A percentile compares a stretch with the other conserved stretches of the same genome.
These are phyloP conservation scores for Teratosphaeria gauchensis DNA, from an alignment of 2,329 filamentous ascomycete species.

Conservation along the genomic window DNA sequence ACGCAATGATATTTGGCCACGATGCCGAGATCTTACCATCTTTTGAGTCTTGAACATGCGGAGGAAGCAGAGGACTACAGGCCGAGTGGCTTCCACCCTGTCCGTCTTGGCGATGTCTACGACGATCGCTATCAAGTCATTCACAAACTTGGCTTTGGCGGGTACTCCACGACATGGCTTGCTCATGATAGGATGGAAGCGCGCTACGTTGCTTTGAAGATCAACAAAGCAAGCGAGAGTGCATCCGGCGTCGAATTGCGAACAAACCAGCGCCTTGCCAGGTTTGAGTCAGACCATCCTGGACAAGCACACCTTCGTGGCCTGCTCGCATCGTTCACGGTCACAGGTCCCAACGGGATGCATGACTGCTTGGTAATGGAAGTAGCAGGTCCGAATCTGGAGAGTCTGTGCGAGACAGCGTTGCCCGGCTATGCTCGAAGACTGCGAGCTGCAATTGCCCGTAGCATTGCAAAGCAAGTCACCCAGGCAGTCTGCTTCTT, in stretches of 20 bases:
- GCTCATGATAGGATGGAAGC: slow-evolving; percentile 1
- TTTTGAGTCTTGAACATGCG: too few relatives aligned
- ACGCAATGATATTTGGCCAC: too few relatives aligned
- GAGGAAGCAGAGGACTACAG: too few relatives aligned
- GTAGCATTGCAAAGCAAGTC: background rate
- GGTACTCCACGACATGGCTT: slow-evolving; percentile 29
- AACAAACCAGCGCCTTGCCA: background rate
- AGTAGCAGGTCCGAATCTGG: slow-evolving; percentile 5
- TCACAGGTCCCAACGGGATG: slow-evolving; percentile 10
- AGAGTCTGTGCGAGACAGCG: background rate
- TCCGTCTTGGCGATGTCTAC: background rate
- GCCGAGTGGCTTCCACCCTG: too few relatives aligned
- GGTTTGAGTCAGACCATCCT: background rate
- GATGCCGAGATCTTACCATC: too few relatives aligned
- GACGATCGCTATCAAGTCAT: slow-evolving; percentile 1
- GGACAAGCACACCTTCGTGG: slow-evolving; percentile 1
- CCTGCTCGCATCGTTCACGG: slow-evolving; percentile 9
- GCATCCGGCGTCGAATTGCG: background rate
- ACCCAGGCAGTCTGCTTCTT: slow-evolving; percentile 2
- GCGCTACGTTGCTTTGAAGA: slow-evolving; percentile 6
- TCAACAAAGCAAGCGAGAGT: slow-evolving; percentile 3
- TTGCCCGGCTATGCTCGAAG: slow-evolving; percentile 1
- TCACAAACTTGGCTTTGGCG: slow-evolving; percentile 27
- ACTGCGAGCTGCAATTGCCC: background rate
- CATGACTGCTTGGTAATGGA: slow-evolving; percentile 12